phyloP scores from a whole-genome alignment of 2,329 filamentous ascomycete genomes.

The Ophiostoma australiae region DNA sequence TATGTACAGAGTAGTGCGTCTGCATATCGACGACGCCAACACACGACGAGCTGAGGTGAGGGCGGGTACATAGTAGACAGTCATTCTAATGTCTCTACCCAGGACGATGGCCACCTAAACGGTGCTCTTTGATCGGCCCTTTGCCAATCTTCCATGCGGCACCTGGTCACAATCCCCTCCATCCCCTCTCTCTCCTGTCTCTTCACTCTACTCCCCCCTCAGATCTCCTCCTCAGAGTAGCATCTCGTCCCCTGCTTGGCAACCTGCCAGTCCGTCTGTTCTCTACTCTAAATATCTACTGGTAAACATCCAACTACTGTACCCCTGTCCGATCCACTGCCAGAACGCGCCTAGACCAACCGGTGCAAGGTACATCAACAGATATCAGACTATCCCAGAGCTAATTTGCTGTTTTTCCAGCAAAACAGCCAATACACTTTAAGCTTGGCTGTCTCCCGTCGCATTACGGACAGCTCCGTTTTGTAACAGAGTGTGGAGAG shows the following conservation, averaged over 20 bases:
- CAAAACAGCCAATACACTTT: constrained; percentile 13
- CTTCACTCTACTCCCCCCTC: neutral
- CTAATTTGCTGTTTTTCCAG: constrained; percentile 8
- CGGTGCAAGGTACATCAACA: neutral
- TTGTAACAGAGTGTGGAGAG: neutral
- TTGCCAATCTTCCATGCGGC: neutral
- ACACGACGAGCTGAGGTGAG: neutral
- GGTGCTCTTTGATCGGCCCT: neutral
- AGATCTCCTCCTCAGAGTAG: neutral
- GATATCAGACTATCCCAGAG: neutral
- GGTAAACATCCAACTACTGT: neutral
- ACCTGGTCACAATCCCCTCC: neutral
- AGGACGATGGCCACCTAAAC: neutral
- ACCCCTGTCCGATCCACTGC: neutral
- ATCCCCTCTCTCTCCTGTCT: neutral
- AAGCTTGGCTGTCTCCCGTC: constrained; percentile 15
- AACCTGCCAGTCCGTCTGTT: neutral
- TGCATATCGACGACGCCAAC: neutral
- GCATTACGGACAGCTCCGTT: neutral
- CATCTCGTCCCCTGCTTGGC: neutral
- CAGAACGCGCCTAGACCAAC: neutral
- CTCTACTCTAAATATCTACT: neutral
- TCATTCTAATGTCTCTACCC: too few relatives aligned
- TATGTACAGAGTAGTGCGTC: neutral
- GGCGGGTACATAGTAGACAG: too few relatives aligned